A percentile compares a stretch with the other conserved stretches of the same genome.
Evolutionary conservation across 441 rosid genomes (phyloP).

Genomic region (Syzygium malaccense): DNA sequence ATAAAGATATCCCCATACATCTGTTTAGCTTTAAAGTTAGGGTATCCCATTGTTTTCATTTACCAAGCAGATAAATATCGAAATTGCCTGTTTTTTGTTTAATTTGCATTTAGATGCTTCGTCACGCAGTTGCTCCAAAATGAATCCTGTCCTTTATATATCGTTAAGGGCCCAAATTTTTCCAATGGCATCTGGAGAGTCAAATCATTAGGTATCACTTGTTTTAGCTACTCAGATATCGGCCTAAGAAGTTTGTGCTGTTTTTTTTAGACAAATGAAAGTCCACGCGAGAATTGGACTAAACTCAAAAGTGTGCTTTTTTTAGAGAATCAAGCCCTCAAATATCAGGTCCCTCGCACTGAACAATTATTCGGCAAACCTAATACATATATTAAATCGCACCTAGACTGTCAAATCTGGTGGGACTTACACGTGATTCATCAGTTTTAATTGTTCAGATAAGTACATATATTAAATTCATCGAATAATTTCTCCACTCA

Average conservation of each 20-base stretch:
- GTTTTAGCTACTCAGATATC: background rate
- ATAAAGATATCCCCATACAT: background rate
- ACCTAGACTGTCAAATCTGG: background rate
- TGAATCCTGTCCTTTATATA: background rate
- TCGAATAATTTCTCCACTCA: background rate
- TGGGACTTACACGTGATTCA: background rate
- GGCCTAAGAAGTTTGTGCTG: background rate
- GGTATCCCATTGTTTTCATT: background rate
- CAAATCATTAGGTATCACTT: background rate
- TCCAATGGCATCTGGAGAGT: background rate
- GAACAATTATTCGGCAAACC: background rate
- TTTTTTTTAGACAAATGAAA: background rate
- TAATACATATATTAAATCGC: background rate
- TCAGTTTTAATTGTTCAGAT: background rate
- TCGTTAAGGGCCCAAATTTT: background rate
- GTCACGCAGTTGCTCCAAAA: background rate
- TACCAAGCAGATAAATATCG: background rate
- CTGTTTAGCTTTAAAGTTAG: background rate
- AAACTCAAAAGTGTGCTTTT: background rate
- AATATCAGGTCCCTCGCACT: background rate
- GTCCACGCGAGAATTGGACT: background rate
- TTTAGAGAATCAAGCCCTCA: background rate
- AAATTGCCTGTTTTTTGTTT: background rate
- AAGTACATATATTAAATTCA: background rate
- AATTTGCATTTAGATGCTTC: background rate